Evolutionary conservation across 345 rosid genomes (phyloP), one percentile per base, ranked within the genome.

Genomic region (Iberis pinnata): DNA sequence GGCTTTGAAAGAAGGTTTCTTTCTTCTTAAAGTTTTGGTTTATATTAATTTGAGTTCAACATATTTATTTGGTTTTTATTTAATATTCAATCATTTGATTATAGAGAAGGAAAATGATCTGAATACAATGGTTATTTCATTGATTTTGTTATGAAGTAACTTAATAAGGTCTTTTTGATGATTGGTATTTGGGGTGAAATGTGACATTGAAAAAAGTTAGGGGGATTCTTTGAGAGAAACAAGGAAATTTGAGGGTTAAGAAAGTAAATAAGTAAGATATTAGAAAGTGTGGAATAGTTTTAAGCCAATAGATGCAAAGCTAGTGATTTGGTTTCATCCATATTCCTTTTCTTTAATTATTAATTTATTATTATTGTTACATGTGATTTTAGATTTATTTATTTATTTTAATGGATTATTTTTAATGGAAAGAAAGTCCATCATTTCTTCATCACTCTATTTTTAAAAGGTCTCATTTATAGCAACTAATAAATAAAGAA

Each of bases 81-180:
- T 36, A 58, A 65, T 58, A 65, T 58, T 65, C 70, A 58, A 65
- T 58, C 58, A 67, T 29, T 53, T 46, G n/a, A 53, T 60, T 67
- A 67, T 59, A 67, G 66, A 58, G 65, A 37, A 65, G 12, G 22
- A 26, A 44, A 16, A 22, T 46, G 56, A 19, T 33, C 12, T 43
- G 39, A 51, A 58, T 15, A 58, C 60, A 58, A 17, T 33, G 51
- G 51, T 60, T 67, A 67, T 60, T 47, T 67, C 62, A 47, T 32
- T 8, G n/a, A n/a, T 67, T 66, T 53, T 47, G 10, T 38, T 29
- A 2, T 29, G 60, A 60, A 46, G 65, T 52, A 67, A 60, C 61
- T 57, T 17, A 26, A 57, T 56, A 25, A n/a, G 35, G 42, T 46
- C 39, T 27, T 44, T 29, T 27, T 39, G 44, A 14, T 52, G 32